Percentiles rank a stretch among this genome's conserved stretches.
phyloP scores from a whole-genome alignment of 306 rosid species.

The Cicer cuneatum region DNA sequence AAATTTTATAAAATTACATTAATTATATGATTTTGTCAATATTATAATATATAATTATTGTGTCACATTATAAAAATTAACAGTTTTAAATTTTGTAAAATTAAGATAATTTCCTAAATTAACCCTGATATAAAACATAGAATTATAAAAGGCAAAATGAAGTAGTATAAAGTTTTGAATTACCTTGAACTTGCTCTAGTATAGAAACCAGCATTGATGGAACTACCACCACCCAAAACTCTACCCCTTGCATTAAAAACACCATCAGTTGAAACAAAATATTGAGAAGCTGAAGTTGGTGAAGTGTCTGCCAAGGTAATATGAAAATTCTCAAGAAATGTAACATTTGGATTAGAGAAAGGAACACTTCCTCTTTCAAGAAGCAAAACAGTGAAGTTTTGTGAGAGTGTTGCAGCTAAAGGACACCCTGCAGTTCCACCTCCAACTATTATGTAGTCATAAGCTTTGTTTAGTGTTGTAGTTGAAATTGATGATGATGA shows the following conservation, averaged over 20 bases:
- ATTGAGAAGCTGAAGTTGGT: conserved; percentile 82
- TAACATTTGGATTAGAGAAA: conserved; percentile 74
- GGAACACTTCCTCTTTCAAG: conserved; percentile 94
- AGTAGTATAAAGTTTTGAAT: not conserved
- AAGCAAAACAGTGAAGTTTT: conserved; percentile 69
- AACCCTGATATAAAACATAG: no score
- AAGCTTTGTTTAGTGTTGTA: conserved; percentile 46
- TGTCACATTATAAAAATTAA: no score
- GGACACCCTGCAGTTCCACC: conserved; percentile 99
- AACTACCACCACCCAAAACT: conserved; percentile 81
- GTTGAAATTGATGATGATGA: conserved; percentile 65
- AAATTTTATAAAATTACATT: no score
- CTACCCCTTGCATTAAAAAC: conserved; percentile 82
- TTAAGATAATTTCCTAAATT: no score
- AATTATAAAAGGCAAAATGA: no score
- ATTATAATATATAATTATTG: no score
- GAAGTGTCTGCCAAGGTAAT: conserved; percentile 76
- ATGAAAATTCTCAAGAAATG: conserved; percentile 72
- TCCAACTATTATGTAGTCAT: conserved; percentile 86
- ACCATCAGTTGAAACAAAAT: conserved; percentile 81
- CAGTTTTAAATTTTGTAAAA: no score
- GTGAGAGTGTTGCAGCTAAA: conserved; percentile 83
- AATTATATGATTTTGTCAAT: no score
- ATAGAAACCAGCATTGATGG: conserved; percentile 96
- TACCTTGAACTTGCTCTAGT: conserved; percentile 83